A percentile compares a stretch with the other conserved stretches of the same genome.
Evolutionary conservation across 106 monocot genomes (phyloP).

Genomic region (Dendrobium nobile): DNA sequence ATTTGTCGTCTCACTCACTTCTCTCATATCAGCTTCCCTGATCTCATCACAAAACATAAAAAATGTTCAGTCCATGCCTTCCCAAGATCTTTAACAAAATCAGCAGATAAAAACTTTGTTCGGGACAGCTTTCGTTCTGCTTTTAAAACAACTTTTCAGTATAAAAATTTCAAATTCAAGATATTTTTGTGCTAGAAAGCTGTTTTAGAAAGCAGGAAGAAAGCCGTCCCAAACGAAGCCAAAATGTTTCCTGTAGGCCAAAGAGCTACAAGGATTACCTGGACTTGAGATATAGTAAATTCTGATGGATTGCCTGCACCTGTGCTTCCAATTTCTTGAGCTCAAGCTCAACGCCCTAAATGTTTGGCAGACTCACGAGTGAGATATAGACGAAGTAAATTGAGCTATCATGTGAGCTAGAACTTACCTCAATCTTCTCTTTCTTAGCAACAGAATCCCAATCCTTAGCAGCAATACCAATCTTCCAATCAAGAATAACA

Average conservation of each 20-base stretch:
- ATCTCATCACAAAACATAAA: background rate
- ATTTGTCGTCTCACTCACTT: slow-evolving; percentile 77
- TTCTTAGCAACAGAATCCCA: slow-evolving; percentile 90
- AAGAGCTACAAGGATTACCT: slow-evolving; percentile 23
- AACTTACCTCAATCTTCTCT: slow-evolving; percentile 77
- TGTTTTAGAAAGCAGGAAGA: too few relatives aligned
- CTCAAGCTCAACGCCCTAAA: slow-evolving; percentile 83
- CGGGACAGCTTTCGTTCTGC: too few relatives aligned
- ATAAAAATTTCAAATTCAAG: too few relatives aligned
- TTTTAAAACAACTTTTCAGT: too few relatives aligned
- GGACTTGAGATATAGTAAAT: slow-evolving; percentile 60
- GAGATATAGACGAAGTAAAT: too few relatives aligned
- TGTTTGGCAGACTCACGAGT: background rate
- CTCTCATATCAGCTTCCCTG: slow-evolving; percentile 90
- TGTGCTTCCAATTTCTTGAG: slow-evolving; percentile 57
- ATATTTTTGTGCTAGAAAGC: too few relatives aligned
- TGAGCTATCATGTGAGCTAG: background rate
- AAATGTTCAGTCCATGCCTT: background rate
- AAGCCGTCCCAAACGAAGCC: too few relatives aligned
- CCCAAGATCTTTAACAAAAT: background rate
- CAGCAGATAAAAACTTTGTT: background rate
- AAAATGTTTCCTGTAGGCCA: background rate
- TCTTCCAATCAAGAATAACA: slow-evolving; percentile 73
- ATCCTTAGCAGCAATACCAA: slow-evolving; percentile 81
- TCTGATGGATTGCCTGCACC: slow-evolving; percentile 82